phyloP scores from a whole-genome alignment of 768 basidiomycete species.

The Chlorophyllum brunneum region DNA sequence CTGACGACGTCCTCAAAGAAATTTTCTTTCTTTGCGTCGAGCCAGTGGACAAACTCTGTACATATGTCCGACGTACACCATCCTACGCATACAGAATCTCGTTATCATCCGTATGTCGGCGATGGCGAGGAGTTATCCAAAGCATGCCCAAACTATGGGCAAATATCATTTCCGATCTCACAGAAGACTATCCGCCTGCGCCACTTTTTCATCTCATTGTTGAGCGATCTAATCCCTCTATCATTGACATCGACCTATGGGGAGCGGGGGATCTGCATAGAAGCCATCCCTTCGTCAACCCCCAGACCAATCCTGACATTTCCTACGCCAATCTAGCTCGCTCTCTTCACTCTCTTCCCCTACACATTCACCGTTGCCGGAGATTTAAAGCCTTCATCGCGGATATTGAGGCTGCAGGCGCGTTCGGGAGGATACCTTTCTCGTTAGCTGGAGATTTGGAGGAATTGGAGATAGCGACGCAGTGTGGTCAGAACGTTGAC shows the following conservation, averaged over 20 bases:
- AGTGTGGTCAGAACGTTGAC: not conserved
- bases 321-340: not conserved
- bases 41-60: not conserved
- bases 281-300: not conserved
- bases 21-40: not conserved
- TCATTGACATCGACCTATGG: not conserved
- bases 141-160: not conserved
- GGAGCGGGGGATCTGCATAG: not conserved
- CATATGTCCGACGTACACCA: not conserved
- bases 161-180: constrained; percentile 1
- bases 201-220: not conserved
- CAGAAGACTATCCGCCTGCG: constrained; percentile 1
- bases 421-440: constrained; percentile 1
- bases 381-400: not conserved
- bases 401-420: not conserved
- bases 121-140: constrained; percentile 3
- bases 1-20: constrained; percentile 8
- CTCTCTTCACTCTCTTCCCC: not conserved
- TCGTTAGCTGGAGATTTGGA: not conserved
- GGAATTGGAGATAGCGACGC: constrained; percentile 1
- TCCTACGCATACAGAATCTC: constrained; percentile 1
- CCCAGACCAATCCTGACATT: not conserved
- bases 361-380: constrained; percentile 4
- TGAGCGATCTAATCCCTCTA: not conserved
- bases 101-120: constrained; percentile 6